A percentile compares a stretch with the other conserved stretches of the same genome.
Conservation (phyloP, 768 basidiomycete species). For the Suillus bovinus region DNA sequence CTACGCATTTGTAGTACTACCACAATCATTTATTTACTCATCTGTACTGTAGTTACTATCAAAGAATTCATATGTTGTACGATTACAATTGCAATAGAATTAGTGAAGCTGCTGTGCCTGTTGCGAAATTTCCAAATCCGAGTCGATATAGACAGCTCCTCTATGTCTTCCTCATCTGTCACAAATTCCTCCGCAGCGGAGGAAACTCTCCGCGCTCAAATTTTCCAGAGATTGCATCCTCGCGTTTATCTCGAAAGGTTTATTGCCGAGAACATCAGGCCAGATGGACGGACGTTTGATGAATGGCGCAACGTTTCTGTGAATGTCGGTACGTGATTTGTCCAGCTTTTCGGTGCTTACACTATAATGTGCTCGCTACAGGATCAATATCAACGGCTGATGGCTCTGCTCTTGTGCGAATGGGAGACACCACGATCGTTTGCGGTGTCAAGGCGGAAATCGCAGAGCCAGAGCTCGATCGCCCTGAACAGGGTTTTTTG, state of each 20-base stretch:
- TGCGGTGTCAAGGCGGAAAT: constrained; percentile 97
- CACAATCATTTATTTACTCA: constrained; percentile 9
- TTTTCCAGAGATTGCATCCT: constrained; percentile 90
- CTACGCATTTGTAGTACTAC: constrained; percentile 14
- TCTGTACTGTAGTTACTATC: constrained; percentile 1
- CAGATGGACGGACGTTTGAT: constrained; percentile 74
- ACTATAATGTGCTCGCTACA: constrained; percentile 27
- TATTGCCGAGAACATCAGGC: constrained; percentile 71
- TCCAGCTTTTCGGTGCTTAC: constrained; percentile 1
- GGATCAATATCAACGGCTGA: constrained; percentile 94
- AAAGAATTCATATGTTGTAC: constrained; percentile 3
- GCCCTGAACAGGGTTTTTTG: constrained; percentile 75
- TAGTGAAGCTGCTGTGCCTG: not conserved
- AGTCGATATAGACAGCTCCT: not conserved
- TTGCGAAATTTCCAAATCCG: not conserved
- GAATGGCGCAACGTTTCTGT: constrained; percentile 76
- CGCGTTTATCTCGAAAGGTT: constrained; percentile 86
- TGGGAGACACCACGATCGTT: constrained; percentile 93
- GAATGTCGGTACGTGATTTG: constrained; percentile 68
- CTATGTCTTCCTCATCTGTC: constrained; percentile 3
- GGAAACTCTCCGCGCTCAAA: constrained; percentile 36
- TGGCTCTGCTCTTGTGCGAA: constrained; percentile 86
- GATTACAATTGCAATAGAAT: not conserved
- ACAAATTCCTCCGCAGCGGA: not conserved
- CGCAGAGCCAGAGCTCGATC: constrained; percentile 83